phyloP scores from a whole-genome alignment of 176 grass and related monocot species.

The Elymus sibiricus region DNA sequence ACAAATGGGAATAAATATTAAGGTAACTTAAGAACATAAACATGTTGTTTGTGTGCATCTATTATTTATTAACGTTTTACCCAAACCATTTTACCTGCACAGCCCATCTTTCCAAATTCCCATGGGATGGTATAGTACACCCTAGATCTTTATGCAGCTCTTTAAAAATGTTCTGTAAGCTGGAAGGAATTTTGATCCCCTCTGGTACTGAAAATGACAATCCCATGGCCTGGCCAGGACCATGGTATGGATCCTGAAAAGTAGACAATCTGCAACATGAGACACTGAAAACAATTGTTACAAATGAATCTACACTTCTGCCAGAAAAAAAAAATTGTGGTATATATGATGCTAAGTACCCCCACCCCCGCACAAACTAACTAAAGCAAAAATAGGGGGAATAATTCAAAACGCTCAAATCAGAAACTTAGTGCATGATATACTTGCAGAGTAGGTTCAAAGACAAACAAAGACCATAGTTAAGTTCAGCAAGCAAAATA shows the following conservation, averaged over 20 bases:
- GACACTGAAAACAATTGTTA: background rate
- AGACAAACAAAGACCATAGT: background rate
- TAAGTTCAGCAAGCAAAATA: background rate
- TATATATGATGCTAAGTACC: background rate
- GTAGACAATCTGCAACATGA: background rate
- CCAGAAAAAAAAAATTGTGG: background rate
- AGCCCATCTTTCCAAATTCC: constrained; percentile 97
- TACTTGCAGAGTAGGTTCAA: background rate
- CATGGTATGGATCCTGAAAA: constrained; percentile 98
- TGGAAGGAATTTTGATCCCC: constrained; percentile 79
- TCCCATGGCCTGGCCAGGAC: constrained; percentile 92
- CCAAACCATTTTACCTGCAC: constrained; percentile 61
- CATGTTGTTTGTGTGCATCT: background rate
- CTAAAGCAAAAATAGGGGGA: background rate
- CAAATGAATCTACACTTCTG: background rate
- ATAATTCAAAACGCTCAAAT: background rate
- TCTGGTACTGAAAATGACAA: constrained; percentile 91
- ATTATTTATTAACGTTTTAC: background rate
- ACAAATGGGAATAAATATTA: background rate
- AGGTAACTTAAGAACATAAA: background rate
- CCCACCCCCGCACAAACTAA: too few species aligned
- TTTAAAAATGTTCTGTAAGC: constrained; percentile 87
- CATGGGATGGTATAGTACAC: constrained; percentile 77
- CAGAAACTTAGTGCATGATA: background rate
- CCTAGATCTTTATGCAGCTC: constrained; percentile 82